phyloP scores from a whole-genome alignment of 768 basidiomycete genomes.

The Flagelloscypha sp. region DNA sequence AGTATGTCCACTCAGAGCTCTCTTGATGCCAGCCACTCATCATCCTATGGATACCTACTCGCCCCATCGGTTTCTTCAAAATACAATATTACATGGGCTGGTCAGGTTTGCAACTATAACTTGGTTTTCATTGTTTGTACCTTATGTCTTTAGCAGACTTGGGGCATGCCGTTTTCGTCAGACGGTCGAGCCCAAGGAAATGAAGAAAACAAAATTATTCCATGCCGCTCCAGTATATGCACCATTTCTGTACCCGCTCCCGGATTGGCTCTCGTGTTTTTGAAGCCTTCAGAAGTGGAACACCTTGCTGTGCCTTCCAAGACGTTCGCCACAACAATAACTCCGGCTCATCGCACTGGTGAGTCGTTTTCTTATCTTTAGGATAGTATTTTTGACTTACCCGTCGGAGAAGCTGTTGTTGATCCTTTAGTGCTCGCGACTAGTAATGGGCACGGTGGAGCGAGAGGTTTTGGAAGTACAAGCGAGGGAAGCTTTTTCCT shows the following conservation, averaged over 20 bases:
- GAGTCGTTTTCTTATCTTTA: no score
- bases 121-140: background rate
- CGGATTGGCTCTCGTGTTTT: slow-evolving; percentile 68
- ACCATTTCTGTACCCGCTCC: slow-evolving; percentile 59
- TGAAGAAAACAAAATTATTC: slow-evolving; percentile 46
- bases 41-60: no score
- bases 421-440: slow-evolving; percentile 48
- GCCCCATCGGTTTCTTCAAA: slow-evolving; percentile 49
- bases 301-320: slow-evolving; percentile 24
- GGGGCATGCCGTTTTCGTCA: slow-evolving; percentile 50
- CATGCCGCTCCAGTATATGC: slow-evolving; percentile 51
- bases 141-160: slow-evolving; percentile 47
- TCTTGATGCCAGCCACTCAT: no score
- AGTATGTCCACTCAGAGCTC: no score
- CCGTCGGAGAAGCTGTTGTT: slow-evolving; percentile 46
- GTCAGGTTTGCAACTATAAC: slow-evolving; percentile 42
- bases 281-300: slow-evolving; percentile 36
- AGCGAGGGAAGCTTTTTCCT: no score
- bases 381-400: no score
- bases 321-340: slow-evolving; percentile 55
- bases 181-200: slow-evolving; percentile 60
- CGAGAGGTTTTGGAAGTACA: no score
- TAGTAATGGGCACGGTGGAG: slow-evolving; percentile 65
- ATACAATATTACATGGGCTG: slow-evolving; percentile 69
- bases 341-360: no score